Evolutionary conservation across 768 basidiomycete species (phyloP).

Genomic region (Rhizopogon salebrosus): DNA sequence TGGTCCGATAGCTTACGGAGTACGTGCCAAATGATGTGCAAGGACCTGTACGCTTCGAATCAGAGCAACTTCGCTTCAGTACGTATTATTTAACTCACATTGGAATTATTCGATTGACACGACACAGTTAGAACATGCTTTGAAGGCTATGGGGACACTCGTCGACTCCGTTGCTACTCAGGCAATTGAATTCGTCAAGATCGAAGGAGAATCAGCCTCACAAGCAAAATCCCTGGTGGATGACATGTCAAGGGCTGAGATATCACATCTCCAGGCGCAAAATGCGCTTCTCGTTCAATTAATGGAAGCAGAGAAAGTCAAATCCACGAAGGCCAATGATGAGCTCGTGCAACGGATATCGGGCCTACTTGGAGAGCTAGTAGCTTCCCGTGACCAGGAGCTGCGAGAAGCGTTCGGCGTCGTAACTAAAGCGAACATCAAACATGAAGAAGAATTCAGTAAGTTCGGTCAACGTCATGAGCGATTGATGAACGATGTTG

Average conservation of each 20-base stretch:
- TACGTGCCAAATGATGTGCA: slow-evolving; percentile 43
- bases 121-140: slow-evolving; percentile 46
- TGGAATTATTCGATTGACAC: background rate
- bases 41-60: slow-evolving; percentile 39
- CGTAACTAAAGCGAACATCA: slow-evolving; percentile 50
- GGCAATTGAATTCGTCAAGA: slow-evolving; percentile 49
- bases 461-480: slow-evolving; percentile 46
- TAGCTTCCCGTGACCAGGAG: slow-evolving; percentile 59
- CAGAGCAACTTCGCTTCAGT: slow-evolving; percentile 43
- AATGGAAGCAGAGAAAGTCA: slow-evolving; percentile 61
- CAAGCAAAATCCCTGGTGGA: slow-evolving; percentile 47
- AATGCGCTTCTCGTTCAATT: slow-evolving; percentile 59
- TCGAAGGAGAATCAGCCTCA: slow-evolving; percentile 45
- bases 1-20: slow-evolving; percentile 53
- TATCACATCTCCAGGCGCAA: slow-evolving; percentile 60
- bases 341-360: slow-evolving; percentile 76
- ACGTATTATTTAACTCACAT: slow-evolving; percentile 9
- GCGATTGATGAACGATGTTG: slow-evolving; percentile 36
- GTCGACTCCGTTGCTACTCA: slow-evolving; percentile 58
- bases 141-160: slow-evolving; percentile 53
- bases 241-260: slow-evolving; percentile 45
- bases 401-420: slow-evolving; percentile 52
- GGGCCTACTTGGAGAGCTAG: slow-evolving; percentile 64
- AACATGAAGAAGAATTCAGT: slow-evolving; percentile 46
- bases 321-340: slow-evolving; percentile 62